These are phyloP conservation scores for Aspergillus hortae DNA, from an alignment of 2,329 filamentous ascomycete genomes.

Conservation along the genomic window DNA sequence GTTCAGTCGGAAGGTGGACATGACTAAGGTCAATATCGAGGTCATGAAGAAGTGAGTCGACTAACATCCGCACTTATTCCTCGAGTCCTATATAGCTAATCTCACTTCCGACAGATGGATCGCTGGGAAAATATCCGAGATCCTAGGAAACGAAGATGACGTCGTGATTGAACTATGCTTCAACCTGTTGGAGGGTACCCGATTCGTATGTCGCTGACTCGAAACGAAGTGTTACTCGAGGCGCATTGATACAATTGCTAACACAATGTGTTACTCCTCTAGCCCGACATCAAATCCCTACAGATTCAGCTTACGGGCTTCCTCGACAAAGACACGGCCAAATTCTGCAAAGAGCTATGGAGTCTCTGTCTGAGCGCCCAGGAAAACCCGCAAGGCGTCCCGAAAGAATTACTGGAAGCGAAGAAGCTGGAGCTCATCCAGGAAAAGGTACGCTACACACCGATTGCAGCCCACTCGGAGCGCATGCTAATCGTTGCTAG, in stretches of 20 bases:
- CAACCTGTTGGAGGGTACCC: constrained; percentile 66
- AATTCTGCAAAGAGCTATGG: constrained; percentile 94
- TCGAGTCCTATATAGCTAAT: constrained; percentile 5
- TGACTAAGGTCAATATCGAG: constrained; percentile 93
- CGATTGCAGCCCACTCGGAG: no score
- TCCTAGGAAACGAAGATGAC: constrained; percentile 90
- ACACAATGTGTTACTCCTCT: constrained; percentile 14
- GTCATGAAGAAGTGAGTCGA: constrained; percentile 90
- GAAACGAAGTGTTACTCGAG: not conserved
- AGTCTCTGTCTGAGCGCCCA: constrained; percentile 87
- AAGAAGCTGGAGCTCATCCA: constrained; percentile 95
- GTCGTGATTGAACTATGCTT: constrained; percentile 85
- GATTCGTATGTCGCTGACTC: constrained; percentile 60
- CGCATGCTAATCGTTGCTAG: constrained; percentile 41
- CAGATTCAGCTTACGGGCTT: constrained; percentile 96
- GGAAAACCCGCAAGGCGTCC: constrained; percentile 80
- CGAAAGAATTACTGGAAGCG: constrained; percentile 88
- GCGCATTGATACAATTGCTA: constrained; percentile 11
- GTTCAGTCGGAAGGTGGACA: constrained; percentile 94
- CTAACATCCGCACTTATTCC: no score
- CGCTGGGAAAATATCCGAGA: constrained; percentile 77
- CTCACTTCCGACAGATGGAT: constrained; percentile 72
- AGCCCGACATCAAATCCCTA: constrained; percentile 94
- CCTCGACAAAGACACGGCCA: constrained; percentile 82
- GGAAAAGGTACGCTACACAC: constrained; percentile 66